phyloP scores from a whole-genome alignment of 805 yeast species.

The Schwanniomyces pseudopolymorphus region DNA sequence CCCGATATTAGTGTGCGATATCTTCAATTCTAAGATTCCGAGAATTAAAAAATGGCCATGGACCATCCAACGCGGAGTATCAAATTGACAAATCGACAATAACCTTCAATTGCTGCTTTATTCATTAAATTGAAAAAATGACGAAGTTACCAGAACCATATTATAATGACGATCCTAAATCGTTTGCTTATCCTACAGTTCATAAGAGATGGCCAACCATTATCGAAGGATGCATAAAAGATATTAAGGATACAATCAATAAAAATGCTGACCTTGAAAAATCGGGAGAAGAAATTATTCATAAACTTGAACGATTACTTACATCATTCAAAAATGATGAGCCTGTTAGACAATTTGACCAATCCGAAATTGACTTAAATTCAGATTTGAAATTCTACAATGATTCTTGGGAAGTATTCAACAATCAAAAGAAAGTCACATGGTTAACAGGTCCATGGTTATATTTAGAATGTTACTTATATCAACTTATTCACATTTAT shows the following conservation, averaged over 20 bases:
- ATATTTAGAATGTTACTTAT: conserved; percentile 79
- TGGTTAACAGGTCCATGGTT: conserved; percentile 94
- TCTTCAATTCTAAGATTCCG: no score
- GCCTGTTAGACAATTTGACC: conserved; percentile 26
- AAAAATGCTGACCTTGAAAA: conserved; percentile 19
- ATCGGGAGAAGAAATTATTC: conserved; percentile 50
- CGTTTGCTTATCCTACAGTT: conserved; percentile 83
- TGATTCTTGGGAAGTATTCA: conserved; percentile 42
- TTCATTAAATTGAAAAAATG: not conserved
- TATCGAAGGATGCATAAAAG: conserved; percentile 64
- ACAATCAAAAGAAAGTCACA: conserved; percentile 32
- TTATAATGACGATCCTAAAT: conserved; percentile 63
- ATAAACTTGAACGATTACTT: conserved; percentile 43
- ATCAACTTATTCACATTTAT: conserved; percentile 57
- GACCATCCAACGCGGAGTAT: no score
- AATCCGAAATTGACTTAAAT: conserved; percentile 40
- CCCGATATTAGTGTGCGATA: not conserved
- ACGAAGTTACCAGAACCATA: conserved; percentile 47
- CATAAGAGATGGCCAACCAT: conserved; percentile 86
- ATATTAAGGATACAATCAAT: conserved; percentile 44
- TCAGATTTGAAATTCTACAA: conserved; percentile 59
- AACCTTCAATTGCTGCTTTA: no score
- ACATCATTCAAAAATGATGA: conserved; percentile 41
- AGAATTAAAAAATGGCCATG: no score
- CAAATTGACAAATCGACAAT: no score